Percentiles rank a stretch among this genome's conserved stretches.
These are phyloP conservation scores for Haematococcus lacustris DNA, from an alignment of 139 green algal genomes.

Conservation along the genomic window DNA sequence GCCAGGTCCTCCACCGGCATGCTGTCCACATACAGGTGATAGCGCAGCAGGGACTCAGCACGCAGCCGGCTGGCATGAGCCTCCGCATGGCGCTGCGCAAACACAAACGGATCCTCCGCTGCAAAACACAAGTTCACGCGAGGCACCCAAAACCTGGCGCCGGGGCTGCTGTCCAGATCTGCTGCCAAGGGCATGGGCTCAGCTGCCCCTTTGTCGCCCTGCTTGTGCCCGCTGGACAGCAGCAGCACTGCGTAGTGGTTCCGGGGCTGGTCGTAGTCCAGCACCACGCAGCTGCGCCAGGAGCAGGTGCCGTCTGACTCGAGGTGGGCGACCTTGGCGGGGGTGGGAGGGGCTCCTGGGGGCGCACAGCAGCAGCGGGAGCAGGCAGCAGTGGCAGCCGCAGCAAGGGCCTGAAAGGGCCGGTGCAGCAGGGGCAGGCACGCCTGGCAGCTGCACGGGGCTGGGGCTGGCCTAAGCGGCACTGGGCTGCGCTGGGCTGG, in stretches of 20 bases:
- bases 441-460: too few species aligned
- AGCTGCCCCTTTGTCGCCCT: too few species aligned
- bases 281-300: slow-evolving; percentile 9
- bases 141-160: slow-evolving; percentile 31
- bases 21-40: slow-evolving; percentile 68
- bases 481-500: too few species aligned
- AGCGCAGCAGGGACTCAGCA: slow-evolving; percentile 50
- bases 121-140: slow-evolving; percentile 63
- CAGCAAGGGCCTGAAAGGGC: too few species aligned
- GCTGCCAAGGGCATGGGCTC: neutral
- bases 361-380: neutral
- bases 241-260: slow-evolving; percentile 11
- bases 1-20: slow-evolving; percentile 80
- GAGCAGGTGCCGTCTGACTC: neutral
- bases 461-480: too few species aligned
- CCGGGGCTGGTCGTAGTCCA: slow-evolving; percentile 11
- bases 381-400: too few species aligned
- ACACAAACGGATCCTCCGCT: slow-evolving; percentile 64
- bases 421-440: too few species aligned
- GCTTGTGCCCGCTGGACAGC: too few species aligned
- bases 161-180: neutral
- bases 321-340: slow-evolving; percentile 7
- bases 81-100: slow-evolving; percentile 43
- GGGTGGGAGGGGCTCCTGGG: slow-evolving; percentile 6
- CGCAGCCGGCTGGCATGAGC: slow-evolving; percentile 29